Evolutionary conservation across 1,284 basidiomycete genomes (phyloP), one percentile per base, ranked within the genome.

Genomic region (Trametes versicolor): DNA sequence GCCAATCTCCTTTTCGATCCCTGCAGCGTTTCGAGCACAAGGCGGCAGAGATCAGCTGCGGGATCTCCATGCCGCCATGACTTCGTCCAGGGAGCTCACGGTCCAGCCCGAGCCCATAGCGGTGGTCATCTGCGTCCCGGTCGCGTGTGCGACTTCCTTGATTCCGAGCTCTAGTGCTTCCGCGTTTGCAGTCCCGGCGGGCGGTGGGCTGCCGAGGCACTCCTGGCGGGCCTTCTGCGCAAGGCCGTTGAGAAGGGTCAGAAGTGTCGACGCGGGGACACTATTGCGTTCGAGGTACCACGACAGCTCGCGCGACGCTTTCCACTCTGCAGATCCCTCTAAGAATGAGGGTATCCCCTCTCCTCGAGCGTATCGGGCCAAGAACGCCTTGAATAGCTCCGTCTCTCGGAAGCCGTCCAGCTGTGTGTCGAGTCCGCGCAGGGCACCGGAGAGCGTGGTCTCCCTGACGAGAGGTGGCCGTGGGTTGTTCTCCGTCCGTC

Each of bases 201-300:
- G 86, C 13, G 83, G 79, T 0, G 82, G 76, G 0, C 75, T 70
- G n/a, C 78, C 78, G 25, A 82, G 67, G 69, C 87, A 89, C 45
- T 87, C 83, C 37, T 73, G 70, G 70, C 88, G 84, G 2, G 90
- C 89, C 48, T 89, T 85, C 10, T 79, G 77, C 1, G 89, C 90
- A 0, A 91, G 81, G 45, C 81, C 80, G 52, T 82, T 83, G 60
- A 93, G 77, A 9, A 89, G 80, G 4, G 81, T 78, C 10, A 93
- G 81, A 25, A 92, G 72, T 0, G 86, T 87, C 0, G 89, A 86
- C 1, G 86, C 87, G 0, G 91, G 91, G 1, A 92, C 88, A 10
- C 84, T 84, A 70, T 91, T 87, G 59, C 89, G 79, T 53, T 86
- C 74, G n/a, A 93, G 80, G 72, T 93, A 93, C 84, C 84, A 85